Evolutionary conservation across 208 protist genomes (phyloP).

Genomic region (Angomonas ambiguus): DNA sequence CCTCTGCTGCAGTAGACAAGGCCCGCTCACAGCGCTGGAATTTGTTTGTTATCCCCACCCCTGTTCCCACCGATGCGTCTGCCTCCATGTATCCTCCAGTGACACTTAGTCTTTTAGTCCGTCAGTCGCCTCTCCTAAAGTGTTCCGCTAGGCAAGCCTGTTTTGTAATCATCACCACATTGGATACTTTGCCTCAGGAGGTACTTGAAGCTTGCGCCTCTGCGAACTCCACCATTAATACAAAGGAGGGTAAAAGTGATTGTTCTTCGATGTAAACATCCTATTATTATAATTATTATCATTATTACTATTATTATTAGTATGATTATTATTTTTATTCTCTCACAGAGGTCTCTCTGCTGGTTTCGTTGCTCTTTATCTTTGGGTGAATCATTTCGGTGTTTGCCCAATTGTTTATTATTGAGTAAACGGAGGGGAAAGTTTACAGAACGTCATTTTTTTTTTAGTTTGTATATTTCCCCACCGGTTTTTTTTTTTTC

Average conservation of each 20-base stretch:
- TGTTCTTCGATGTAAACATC: not conserved
- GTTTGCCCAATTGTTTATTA: too few relatives aligned
- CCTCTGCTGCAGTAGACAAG: conserved; percentile 22
- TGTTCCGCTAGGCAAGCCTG: not conserved
- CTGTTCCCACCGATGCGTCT: conserved; percentile 21
- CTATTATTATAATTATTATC: not conserved
- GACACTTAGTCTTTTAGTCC: conserved; percentile 41
- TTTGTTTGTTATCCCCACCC: conserved; percentile 37
- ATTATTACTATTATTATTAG: not conserved
- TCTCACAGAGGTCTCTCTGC: too few relatives aligned
- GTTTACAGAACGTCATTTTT: not conserved
- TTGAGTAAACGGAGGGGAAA: conserved; percentile 3
- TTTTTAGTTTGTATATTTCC: conserved; percentile 14
- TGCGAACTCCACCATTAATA: not conserved
- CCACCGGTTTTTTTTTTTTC: conserved; percentile 18
- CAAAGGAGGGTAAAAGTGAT: not conserved
- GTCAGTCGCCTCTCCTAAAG: conserved; percentile 20
- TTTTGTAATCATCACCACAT: conserved; percentile 3
- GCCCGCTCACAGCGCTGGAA: conserved; percentile 29
- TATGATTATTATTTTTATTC: not conserved
- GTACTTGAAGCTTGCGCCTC: not conserved
- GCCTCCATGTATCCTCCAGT: conserved; percentile 38
- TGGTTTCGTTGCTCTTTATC: too few relatives aligned
- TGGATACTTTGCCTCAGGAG: conserved; percentile 4
- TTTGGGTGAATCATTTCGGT: too few relatives aligned